Base-by-base conservation (phyloP, 805 yeast species). In the Helenozyma baotianmanensis region DNA sequence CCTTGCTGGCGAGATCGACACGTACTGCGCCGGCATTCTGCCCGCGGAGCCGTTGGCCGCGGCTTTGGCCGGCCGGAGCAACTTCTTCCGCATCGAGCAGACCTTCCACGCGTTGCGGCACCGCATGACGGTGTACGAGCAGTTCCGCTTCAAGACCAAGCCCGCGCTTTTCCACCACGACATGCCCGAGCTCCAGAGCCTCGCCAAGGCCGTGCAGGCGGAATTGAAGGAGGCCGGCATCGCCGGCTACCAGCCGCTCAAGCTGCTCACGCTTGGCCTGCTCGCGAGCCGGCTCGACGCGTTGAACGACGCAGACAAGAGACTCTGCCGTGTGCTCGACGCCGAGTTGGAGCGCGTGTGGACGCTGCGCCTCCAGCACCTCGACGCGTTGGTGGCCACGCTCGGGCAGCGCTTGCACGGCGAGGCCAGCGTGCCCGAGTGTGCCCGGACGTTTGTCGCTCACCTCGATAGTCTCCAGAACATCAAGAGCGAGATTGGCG, bases 131-230 rank as follows among this genome's bases (percentile, higher is more conserved):
- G 5, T 8, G 8, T 17, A 17, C n/a, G 24, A 33, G 14, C 24
- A 21, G 9, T 41, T 37, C 33, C 30, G 25, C 9, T 13, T 28
- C 11, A 25, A 18, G 2, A 19, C 23, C 6, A 33, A 32, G 22
- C 48, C 48, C 8, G 32, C 30, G 4, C 24, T 33, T 18, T n/a
- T 33, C 14, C 26, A 35, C 25, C 38, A 36, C 18, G 49, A 44
- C 15, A 17, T 42, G 10, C 47, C 50, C 9, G 47, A 46, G 25
- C 28, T 46, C 11, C 26, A 38, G 15, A 26, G 23, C n/a, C 37
- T 44, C 8, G 28, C 19, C 22, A 39, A 39, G n/a, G 6, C 30
- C 3, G 23, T 41, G 9, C 23, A 33, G 13, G 26, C 24, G 14
- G 35, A 32, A 14, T 30, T 46, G 15, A 28, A 34, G n/a, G 13